Base-by-base conservation (phyloP, 208 protist genomes). In the Acanthamoeba castellanii region DNA sequence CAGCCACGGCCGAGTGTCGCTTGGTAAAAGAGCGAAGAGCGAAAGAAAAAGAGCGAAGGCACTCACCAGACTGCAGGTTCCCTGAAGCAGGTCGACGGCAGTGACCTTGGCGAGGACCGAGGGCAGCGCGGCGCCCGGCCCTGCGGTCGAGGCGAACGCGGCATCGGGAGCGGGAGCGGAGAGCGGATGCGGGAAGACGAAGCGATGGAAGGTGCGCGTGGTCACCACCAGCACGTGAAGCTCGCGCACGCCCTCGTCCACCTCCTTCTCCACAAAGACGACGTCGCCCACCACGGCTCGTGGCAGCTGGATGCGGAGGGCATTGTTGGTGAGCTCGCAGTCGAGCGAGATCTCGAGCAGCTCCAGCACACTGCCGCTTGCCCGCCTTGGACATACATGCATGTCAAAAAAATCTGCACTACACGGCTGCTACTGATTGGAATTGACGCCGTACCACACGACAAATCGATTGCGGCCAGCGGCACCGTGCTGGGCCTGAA, bases 121-220 rank as follows among this genome's bases (percentile, higher is more conserved):
- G 32, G 42, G 59, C 2, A 76, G 78, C 6, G 78, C 50, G 11
- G 78, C 47, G 42, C 74, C n/a, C 14, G 27, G 32, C 37, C 50
- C n/a, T 0, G 59, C 59, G 25, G 84, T 14, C 42, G 81, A 52
- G 55, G 13, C 47, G 11, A 61, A 87, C 30, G n/a, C 34, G 55
- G 47, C 42, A 11, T 87, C 78, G 0, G 47, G 91, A 47, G 81
- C 47, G 50, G 47, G 91, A 47, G 81, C 47, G 50, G 91, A 57
- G 37, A 68, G 74, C 27, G 91, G 91, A 42, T 85, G 72, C 25
- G 47, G 55, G 16, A 94, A 66, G 45, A 94, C 91, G 37, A 94
- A 94, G 74, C 91, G 91, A 50, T 94, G 91, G 25, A 94, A 94
- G 34, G 91, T 94, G 52, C 91, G 91, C 22, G 45, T 94, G 55